These are phyloP conservation scores for Peronospora destructor DNA, from an alignment of 352 stramenopile genomes.

Conservation along the genomic window DNA sequence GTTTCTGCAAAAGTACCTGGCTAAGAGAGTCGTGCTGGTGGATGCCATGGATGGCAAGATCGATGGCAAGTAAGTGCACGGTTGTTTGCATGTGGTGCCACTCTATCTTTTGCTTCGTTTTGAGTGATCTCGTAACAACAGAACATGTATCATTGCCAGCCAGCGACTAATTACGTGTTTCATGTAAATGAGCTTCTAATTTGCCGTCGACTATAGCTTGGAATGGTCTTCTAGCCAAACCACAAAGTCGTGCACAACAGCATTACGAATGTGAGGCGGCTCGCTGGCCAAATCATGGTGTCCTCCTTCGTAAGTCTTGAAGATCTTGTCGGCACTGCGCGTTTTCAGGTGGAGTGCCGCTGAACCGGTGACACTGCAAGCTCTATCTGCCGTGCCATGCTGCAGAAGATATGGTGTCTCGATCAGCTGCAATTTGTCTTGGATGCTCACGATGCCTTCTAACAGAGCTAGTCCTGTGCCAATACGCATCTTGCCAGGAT, in stretches of 20 bases:
- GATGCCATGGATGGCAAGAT: slow-evolving; percentile 35
- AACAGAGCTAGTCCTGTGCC: slow-evolving; percentile 66
- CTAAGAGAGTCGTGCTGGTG: slow-evolving; percentile 28
- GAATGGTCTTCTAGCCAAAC: slow-evolving; percentile 52
- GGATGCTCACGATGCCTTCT: slow-evolving; percentile 48
- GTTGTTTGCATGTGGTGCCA: background rate
- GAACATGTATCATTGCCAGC: slow-evolving; percentile 4
- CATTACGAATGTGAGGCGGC: slow-evolving; percentile 49
- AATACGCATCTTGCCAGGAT: slow-evolving; percentile 62
- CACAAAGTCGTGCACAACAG: slow-evolving; percentile 64
- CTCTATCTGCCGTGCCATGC: slow-evolving; percentile 58
- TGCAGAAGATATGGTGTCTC: slow-evolving; percentile 73
- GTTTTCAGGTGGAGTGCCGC: slow-evolving; percentile 49
- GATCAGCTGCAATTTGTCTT: slow-evolving; percentile 50
- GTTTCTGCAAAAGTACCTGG: slow-evolving; percentile 39
- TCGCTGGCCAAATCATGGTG: slow-evolving; percentile 73
- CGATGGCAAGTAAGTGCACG: slow-evolving; percentile 26
- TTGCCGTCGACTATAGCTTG: slow-evolving; percentile 5
- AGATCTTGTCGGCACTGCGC: slow-evolving; percentile 60
- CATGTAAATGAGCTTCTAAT: background rate
- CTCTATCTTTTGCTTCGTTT: slow-evolving; percentile 15
- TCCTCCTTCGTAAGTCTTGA: slow-evolving; percentile 47
- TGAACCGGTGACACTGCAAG: slow-evolving; percentile 65
- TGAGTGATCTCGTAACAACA: slow-evolving; percentile 17
- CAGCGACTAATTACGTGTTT: background rate